A percentile compares a stretch with the other conserved stretches of the same genome.
These are phyloP conservation scores for Blepharisma undulans DNA, from an alignment of 169 alveolate species.

Conservation along the genomic window DNA sequence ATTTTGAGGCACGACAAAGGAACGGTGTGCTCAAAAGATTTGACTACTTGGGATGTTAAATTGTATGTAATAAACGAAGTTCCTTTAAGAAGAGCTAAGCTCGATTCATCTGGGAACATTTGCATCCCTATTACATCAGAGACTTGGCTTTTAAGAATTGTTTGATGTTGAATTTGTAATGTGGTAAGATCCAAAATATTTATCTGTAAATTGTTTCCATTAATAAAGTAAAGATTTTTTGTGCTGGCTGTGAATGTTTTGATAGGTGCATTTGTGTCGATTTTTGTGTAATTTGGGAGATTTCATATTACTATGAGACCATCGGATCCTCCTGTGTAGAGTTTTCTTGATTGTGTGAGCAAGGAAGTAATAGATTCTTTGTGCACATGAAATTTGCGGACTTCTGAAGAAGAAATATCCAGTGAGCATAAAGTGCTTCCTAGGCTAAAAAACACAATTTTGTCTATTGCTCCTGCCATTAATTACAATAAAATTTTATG, in stretches of 20 bases:
- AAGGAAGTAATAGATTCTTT: not conserved
- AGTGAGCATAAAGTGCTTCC: slow-evolving; percentile 13
- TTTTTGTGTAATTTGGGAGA: not conserved
- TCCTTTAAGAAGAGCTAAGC: not conserved
- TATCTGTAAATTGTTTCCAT: not conserved
- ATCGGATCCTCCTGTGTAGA: slow-evolving; percentile 1
- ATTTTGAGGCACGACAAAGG: not conserved
- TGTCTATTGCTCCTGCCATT: not conserved
- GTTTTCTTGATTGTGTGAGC: not conserved
- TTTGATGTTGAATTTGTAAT: not conserved
- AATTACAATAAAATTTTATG: not conserved
- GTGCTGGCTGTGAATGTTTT: not conserved
- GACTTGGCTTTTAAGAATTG: slow-evolving; percentile 5
- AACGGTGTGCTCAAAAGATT: not conserved
- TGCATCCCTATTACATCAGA: not conserved
- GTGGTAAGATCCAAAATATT: not conserved
- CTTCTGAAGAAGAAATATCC: not conserved
- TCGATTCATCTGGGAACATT: not conserved
- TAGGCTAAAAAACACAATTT: slow-evolving; percentile 17
- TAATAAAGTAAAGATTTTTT: not conserved
- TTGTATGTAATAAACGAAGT: not conserved
- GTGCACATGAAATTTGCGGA: not conserved
- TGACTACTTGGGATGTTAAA: not conserved
- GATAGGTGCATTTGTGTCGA: not conserved
- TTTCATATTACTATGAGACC: not conserved